Evolutionary conservation across 495 filamentous ascomycete genomes (phyloP).

Genomic region (Parmelia sp.): DNA sequence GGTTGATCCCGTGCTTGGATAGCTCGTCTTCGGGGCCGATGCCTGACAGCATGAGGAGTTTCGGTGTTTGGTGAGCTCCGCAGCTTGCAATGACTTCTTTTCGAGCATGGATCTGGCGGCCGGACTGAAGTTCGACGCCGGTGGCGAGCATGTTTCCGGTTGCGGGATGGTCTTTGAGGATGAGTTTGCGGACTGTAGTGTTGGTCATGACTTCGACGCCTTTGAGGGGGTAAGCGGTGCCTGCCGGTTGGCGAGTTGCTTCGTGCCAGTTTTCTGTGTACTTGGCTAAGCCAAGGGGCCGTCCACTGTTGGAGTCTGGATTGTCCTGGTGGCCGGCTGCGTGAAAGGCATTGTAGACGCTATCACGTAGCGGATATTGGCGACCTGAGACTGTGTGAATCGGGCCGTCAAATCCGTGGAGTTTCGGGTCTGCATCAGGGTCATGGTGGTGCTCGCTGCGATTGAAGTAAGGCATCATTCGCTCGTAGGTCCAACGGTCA

Average conservation of each 20-base stretch:
- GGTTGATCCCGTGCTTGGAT: constrained; percentile 33
- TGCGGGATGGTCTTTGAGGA: constrained; percentile 22
- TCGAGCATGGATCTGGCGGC: constrained; percentile 19
- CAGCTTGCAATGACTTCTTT: constrained; percentile 47
- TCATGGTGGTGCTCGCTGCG: constrained; percentile 22
- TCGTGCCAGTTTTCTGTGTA: constrained; percentile 9
- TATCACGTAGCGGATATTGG: constrained; percentile 28
- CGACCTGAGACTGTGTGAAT: constrained; percentile 26
- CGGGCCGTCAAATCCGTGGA: constrained; percentile 30
- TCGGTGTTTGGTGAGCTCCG: constrained; percentile 45
- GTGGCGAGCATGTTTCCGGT: constrained; percentile 19
- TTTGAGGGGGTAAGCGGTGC: constrained; percentile 19
- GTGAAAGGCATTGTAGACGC: constrained; percentile 2
- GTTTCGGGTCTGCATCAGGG: constrained; percentile 16
- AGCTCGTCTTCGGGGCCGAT: constrained; percentile 40
- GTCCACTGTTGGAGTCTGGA: constrained; percentile 8
- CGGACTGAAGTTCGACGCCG: constrained; percentile 26
- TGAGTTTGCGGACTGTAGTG: constrained; percentile 27
- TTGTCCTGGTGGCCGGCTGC: constrained; percentile 3
- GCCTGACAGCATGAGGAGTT: constrained; percentile 54
- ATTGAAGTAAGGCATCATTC: constrained; percentile 31
- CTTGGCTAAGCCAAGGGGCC: constrained; percentile 6
- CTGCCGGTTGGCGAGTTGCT: constrained; percentile 1
- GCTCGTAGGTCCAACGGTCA: constrained; percentile 33
- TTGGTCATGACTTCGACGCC: constrained; percentile 29